phyloP scores from a whole-genome alignment of 2,329 filamentous ascomycete species.

The Phaeosphaeria sp. region DNA sequence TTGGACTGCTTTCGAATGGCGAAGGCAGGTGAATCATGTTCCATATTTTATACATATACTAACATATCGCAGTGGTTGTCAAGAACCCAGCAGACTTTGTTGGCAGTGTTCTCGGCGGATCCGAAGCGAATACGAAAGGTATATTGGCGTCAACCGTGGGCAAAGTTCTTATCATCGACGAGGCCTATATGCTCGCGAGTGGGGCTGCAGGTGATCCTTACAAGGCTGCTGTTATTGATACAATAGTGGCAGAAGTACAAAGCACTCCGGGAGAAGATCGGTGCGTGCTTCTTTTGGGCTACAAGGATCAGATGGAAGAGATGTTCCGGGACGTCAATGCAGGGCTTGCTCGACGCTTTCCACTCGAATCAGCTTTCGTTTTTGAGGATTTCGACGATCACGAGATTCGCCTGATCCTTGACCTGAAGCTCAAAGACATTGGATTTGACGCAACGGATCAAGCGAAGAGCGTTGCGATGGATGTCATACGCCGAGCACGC shows the following conservation, averaged over 20 bases:
- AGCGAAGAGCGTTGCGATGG: slow-evolving; percentile 61
- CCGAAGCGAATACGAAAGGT: slow-evolving; percentile 74
- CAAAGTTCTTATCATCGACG: slow-evolving; percentile 81
- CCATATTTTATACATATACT: not conserved
- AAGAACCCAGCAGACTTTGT: slow-evolving; percentile 80
- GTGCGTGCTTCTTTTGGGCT: slow-evolving; percentile 75
- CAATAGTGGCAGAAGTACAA: slow-evolving; percentile 76
- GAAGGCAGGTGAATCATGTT: slow-evolving; percentile 61
- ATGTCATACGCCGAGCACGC: slow-evolving; percentile 66
- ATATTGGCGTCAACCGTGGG: slow-evolving; percentile 72
- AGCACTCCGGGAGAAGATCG: slow-evolving; percentile 73
- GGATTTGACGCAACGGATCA: slow-evolving; percentile 60
- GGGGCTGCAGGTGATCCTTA: slow-evolving; percentile 54
- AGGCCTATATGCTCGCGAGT: slow-evolving; percentile 72
- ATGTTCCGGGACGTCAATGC: slow-evolving; percentile 81
- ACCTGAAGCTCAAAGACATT: slow-evolving; percentile 66
- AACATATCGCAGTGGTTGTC: slow-evolving; percentile 61
- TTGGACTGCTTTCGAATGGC: slow-evolving; percentile 71
- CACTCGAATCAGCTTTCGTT: slow-evolving; percentile 66
- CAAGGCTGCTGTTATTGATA: slow-evolving; percentile 73
- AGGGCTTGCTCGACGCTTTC: slow-evolving; percentile 71
- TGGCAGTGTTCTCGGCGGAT: slow-evolving; percentile 67
- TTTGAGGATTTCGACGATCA: slow-evolving; percentile 72
- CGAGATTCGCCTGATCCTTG: slow-evolving; percentile 66
- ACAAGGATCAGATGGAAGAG: slow-evolving; percentile 70